Base-by-base conservation (phyloP, 352 stramenopile species). In the Saprolegnia parasitica region DNA sequence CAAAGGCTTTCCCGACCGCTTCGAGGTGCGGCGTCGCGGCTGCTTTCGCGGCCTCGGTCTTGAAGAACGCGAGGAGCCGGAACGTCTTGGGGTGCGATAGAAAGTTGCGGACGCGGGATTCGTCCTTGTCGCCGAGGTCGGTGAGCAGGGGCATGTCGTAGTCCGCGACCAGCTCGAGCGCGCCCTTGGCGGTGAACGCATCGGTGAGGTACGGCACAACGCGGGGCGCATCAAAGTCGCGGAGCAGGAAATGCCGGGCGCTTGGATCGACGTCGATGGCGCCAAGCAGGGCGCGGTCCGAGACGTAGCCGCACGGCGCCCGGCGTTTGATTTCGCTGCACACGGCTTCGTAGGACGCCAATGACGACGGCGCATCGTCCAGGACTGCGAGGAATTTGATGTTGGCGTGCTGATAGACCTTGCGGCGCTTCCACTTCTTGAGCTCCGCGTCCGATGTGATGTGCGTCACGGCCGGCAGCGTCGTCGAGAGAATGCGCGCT, bases 351-450 rank as follows among this genome's bases (percentile, higher is more conserved):
- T 42, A 70, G 6, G 11, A 9, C 32, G 63, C 6, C n/a, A 60
- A 46, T 8, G 20, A 5, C 9, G 11, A n/a, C 63, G 24, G 4
- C 35, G 52, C 32, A 8, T 35, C 11, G 39, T 68, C 62, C 3
- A 32, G 10, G 23, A 32, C 24, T n/a, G 58, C 24, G 42, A 70
- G 63, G 18, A 55, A 70, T 20, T 70, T 70, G 26, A 70, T 40
- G 63, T 70, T 70, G 23, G 49, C 49, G 21, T 70, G 46, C 32
- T 70, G 62, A 46, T 62, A 70, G 2, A 70, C 50, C 54, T 70
- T 70, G 10, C 63, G 45, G 15, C 63, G 63, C 63, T 61, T 70
- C 63, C 63, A 70, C n/a, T 62, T 60, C 20, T 70, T 70, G n/a
- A 70, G 20, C 39, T 61, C 63, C 6, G 20, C 15, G 21, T 70